A percentile compares a stretch with the other conserved stretches of the same genome.
Conservation (phyloP, 768 basidiomycete genomes). For the Naematelia aurantialba region DNA sequence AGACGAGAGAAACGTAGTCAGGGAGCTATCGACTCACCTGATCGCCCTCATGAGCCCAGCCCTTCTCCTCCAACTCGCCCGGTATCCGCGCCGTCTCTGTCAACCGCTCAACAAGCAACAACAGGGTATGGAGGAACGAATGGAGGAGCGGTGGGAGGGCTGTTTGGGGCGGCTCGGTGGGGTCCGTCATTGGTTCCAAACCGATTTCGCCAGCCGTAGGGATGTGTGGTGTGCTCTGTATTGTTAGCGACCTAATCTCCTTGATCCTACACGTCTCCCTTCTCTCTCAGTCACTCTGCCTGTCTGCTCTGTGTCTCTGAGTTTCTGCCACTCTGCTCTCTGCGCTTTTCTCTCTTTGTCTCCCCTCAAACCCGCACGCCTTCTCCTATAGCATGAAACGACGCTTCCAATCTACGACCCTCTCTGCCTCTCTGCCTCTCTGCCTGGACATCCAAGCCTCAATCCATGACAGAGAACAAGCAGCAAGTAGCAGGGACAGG, state of each 20-base stretch:
- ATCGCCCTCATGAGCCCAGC: constrained; percentile 42
- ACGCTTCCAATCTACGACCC: too few relatives aligned
- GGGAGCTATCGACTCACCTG: constrained; percentile 22
- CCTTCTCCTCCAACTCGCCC: constrained; percentile 32
- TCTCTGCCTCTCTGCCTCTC: too few relatives aligned
- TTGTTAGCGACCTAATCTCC: neutral
- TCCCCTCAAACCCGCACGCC: too few relatives aligned
- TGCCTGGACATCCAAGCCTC: too few relatives aligned
- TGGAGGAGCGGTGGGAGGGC: constrained; percentile 34
- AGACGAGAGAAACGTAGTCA: neutral
- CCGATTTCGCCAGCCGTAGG: constrained; percentile 32
- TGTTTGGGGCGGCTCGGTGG: constrained; percentile 25
- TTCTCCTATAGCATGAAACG: too few relatives aligned
- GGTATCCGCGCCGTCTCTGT: constrained; percentile 37
- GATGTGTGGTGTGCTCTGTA: constrained; percentile 27
- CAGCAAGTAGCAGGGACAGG: too few relatives aligned
- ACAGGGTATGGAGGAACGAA: constrained; percentile 39
- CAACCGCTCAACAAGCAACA: constrained; percentile 32
- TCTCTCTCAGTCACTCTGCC: neutral
- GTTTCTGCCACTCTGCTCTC: too few relatives aligned
- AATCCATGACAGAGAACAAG: too few relatives aligned
- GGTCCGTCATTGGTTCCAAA: constrained; percentile 23
- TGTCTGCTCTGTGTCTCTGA: too few relatives aligned
- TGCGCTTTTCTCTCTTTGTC: too few relatives aligned
- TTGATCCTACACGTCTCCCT: neutral